Evolutionary conservation across 2,329 filamentous ascomycete genomes (phyloP), one percentile per base, ranked within the genome.

Genomic region (Alternaria triticimaculans): DNA sequence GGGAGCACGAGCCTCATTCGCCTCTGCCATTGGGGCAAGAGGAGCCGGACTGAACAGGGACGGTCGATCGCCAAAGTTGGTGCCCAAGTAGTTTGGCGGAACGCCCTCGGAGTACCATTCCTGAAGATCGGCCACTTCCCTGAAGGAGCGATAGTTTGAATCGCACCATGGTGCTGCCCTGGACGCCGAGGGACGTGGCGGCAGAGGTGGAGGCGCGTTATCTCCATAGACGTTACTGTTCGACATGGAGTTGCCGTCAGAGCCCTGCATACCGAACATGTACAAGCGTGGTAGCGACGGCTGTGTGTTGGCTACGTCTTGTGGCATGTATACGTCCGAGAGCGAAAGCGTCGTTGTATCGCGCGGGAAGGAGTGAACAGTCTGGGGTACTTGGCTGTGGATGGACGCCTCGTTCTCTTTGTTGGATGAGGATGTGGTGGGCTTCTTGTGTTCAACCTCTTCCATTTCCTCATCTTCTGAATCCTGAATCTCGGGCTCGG

Each of bases 131-230:
- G 44, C 55, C 23, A 64, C 60, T 10, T 60, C 45, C 37, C 54
- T 57, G n/a, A 62, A 65, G n/a, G 54, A 37, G 28, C 65, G 65
- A n/a, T 63, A 65, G 14, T 41, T 25, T 25, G 30, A 10, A 12
- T 53, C 37, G 21, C 55, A 37, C 63, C 63, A 74, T 2, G 55
- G 54, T 43, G 67, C 46, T 18, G 53, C 46, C 43, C 56, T 66
- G 4, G 68, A 49, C 15, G 66, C 65, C 51, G 66, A 49, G 14
- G 66, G 65, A 10, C 70, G 70, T 45, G 72, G 70, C 14, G 71
- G 70, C 5, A 72, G 58, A 46, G 69, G 62, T 15, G 69, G 64
- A 33, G 66, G 63, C n/a, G 45, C 37, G 26, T 37, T 45, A 5
- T 63, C 58, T 8, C 44, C 45, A 10, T 58, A 54, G 18, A 53